Conservation (phyloP, 2,329 filamentous ascomycete species). For the Nemania serpens region DNA sequence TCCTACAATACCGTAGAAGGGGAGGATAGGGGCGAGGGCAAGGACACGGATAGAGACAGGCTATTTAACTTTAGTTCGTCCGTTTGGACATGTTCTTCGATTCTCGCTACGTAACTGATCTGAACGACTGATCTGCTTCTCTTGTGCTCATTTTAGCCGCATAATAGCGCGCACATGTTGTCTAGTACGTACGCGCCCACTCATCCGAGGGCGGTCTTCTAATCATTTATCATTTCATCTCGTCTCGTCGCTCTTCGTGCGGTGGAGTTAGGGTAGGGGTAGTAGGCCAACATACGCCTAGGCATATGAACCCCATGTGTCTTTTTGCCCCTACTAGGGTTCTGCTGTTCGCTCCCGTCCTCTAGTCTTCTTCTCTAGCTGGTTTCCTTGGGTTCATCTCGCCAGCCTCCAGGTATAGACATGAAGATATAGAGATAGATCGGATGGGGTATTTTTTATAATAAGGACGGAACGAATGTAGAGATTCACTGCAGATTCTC, state of each 20-base stretch:
- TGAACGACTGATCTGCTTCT: neutral
- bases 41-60: too few species aligned
- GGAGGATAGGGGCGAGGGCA: too few species aligned
- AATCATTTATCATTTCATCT: neutral
- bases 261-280: neutral
- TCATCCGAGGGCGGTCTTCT: neutral
- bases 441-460: conserved; percentile 11
- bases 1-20: too few species aligned
- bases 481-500: conserved; percentile 60
- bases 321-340: neutral
- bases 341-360: neutral
- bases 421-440: neutral
- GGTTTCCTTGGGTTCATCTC: neutral
- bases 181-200: neutral
- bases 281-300: neutral
- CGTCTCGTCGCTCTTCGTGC: conserved; percentile 12
- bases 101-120: neutral
- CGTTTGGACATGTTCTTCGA: neutral
- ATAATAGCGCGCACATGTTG: neutral
- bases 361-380: conserved; percentile 8
- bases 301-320: neutral
- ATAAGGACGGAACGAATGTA: conserved; percentile 8
- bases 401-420: neutral
- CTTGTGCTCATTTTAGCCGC: neutral
- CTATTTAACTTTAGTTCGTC: too few species aligned